phyloP scores from a whole-genome alignment of 2,329 filamentous ascomycete species.

The Hansfordia pulvinata region DNA sequence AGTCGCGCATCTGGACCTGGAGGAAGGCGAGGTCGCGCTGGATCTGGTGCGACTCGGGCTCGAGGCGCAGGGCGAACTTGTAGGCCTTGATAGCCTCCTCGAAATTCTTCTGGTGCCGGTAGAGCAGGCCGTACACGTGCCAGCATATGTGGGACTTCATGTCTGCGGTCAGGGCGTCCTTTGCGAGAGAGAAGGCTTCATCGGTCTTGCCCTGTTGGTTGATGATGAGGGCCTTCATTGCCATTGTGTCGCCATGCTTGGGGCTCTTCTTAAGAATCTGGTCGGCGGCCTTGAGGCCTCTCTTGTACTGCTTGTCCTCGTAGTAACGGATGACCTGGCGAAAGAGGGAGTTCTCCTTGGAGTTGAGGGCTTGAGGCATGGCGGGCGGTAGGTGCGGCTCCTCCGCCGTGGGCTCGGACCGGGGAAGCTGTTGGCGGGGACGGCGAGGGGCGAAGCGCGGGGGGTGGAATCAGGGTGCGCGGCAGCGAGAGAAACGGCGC shows the following conservation, averaged over 20 bases:
- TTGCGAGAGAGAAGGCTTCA: constrained; percentile 87
- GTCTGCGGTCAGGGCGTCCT: constrained; percentile 82
- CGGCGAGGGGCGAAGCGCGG: constrained; percentile 2
- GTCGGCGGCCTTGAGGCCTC: constrained; percentile 85
- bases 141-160: constrained; percentile 99
- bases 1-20: constrained; percentile 95
- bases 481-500: too few relatives aligned
- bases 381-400: constrained; percentile 10
- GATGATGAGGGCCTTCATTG: constrained; percentile 97
- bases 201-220: constrained; percentile 86
- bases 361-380: constrained; percentile 62
- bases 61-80: constrained; percentile 83
- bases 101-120: constrained; percentile 90
- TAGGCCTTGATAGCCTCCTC: constrained; percentile 99
- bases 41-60: constrained; percentile 90
- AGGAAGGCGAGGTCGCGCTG: constrained; percentile 85
- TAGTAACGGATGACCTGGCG: constrained; percentile 90
- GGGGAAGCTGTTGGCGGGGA: constrained; percentile 4
- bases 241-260: constrained; percentile 94
- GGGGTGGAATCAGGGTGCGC: too few relatives aligned
- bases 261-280: constrained; percentile 91
- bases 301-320: constrained; percentile 97
- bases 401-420: neutral
- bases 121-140: constrained; percentile 95
- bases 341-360: constrained; percentile 91